Conservation (phyloP, 495 filamentous ascomycete genomes). For the Daldinia childiae region DNA sequence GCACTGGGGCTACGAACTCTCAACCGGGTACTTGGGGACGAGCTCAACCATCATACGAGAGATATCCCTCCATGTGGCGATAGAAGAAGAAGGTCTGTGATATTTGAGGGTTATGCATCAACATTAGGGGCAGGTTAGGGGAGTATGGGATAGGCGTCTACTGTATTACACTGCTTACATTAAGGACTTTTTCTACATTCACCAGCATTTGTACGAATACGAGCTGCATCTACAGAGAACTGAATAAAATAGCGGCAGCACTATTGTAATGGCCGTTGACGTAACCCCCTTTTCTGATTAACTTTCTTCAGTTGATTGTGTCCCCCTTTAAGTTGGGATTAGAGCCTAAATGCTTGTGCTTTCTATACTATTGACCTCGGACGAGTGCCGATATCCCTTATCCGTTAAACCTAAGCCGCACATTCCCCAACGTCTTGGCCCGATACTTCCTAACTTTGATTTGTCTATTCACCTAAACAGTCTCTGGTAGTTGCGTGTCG, state of each 20-base stretch:
- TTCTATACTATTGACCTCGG: slow-evolving; percentile 13
- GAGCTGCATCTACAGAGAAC: slow-evolving; percentile 31
- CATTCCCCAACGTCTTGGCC: slow-evolving; percentile 26
- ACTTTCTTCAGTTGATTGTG: slow-evolving; percentile 6
- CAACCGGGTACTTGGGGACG: slow-evolving; percentile 32
- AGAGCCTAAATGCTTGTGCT: slow-evolving; percentile 31
- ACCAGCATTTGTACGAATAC: slow-evolving; percentile 36
- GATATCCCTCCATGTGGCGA: slow-evolving; percentile 52
- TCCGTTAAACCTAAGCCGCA: slow-evolving; percentile 32
- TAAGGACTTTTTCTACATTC: slow-evolving; percentile 20
- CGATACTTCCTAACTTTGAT: slow-evolving; percentile 28
- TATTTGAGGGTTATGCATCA: slow-evolving; percentile 24
- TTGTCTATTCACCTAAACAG: neutral
- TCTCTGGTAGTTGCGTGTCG: neutral
- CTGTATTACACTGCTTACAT: neutral
- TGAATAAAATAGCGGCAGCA: slow-evolving; percentile 16
- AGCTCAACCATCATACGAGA: slow-evolving; percentile 47
- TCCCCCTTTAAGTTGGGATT: slow-evolving; percentile 11
- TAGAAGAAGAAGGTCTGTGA: slow-evolving; percentile 1
- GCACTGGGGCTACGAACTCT: slow-evolving; percentile 34
- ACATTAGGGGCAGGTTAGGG: neutral
- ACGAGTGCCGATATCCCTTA: slow-evolving; percentile 15
- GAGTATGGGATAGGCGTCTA: slow-evolving; percentile 1
- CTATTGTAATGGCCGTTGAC: slow-evolving; percentile 10
- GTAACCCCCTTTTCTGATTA: neutral